A percentile compares a stretch with the other conserved stretches of the same genome.
Evolutionary conservation across 83 land plant species (phyloP).

Genomic region (Picea mariana): DNA sequence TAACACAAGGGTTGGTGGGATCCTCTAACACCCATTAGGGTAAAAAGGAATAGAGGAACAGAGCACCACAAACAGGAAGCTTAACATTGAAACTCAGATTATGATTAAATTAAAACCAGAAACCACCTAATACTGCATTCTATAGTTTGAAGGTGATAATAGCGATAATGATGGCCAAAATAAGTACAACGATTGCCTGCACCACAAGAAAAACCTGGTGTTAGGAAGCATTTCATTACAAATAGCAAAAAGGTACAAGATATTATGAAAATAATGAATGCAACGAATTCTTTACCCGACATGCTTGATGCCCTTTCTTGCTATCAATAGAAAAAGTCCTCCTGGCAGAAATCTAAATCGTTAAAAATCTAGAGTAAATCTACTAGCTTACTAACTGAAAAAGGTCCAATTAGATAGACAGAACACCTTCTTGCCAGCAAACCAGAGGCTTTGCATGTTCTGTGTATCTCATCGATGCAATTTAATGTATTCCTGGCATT

Average conservation of each 20-base stretch:
- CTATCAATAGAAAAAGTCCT: constrained; percentile 1
- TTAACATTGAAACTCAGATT: too few relatives aligned
- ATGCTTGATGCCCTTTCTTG: constrained; percentile 4
- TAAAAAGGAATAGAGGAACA: too few relatives aligned
- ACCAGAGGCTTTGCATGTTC: constrained; percentile 4
- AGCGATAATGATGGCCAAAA: constrained; percentile 7
- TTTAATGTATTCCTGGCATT: constrained; percentile 3
- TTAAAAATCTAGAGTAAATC: not conserved
- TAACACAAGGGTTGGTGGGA: too few relatives aligned
- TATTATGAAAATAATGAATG: not conserved
- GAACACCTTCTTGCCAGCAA: not conserved
- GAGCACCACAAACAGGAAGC: too few relatives aligned
- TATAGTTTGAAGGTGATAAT: constrained; percentile 9
- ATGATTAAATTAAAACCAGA: too few relatives aligned
- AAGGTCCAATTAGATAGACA: not conserved
- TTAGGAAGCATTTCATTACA: not conserved
- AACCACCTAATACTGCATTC: not conserved
- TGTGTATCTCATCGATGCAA: constrained; percentile 11
- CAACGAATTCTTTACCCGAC: constrained; percentile 8
- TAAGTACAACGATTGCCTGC: constrained; percentile 10
- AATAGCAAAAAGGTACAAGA: not conserved
- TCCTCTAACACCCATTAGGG: too few relatives aligned
- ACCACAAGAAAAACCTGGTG: too few relatives aligned
- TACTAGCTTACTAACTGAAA: not conserved
- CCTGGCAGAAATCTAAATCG: not conserved